Base-by-base conservation (phyloP, 164 flowering plant genomes). In the Macadamia tetraphylla region DNA sequence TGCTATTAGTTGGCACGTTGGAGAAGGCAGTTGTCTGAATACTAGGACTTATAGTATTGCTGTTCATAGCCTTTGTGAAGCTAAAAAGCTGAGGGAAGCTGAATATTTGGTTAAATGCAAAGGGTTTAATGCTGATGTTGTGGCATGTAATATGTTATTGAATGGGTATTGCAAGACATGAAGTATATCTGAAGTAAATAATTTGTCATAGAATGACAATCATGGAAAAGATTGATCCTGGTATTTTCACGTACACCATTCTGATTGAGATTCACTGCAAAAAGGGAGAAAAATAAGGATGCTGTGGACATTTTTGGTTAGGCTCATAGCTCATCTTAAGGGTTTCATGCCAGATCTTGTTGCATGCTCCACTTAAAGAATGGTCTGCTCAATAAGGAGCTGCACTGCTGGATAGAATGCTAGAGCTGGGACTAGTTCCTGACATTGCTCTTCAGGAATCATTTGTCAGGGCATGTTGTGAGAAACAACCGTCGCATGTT, bases 381-480 rank as follows among this genome's bases (percentile, higher is more conserved):
- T 15, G 35, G 57, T 14, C 17, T 29, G 55, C 56, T 67, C 29
- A 10, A 30, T 58, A 43, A 67, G 46, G 44, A 12, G 32, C 40
- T 67, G 35, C 29, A 29, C 49, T 59, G 62, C 44, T 67, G 69
- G 51, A 43, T 29, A 67, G 60, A 46, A 44, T 67, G 70, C 57
- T 67, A 14, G 40, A 10, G 0, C 62, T 58, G 56, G 70, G 70
- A 29, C 9, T 67, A 56, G 58, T 46, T 23, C 56, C 70, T 3
- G 44, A 67, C 46, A 30, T 18, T 48, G 55, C 63, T 15, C 4
- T 67, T 3, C 17, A 57, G 29, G 63, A 59, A 46, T 67, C 63
- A 17, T 7, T 67, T n/a, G 11, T 67, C 53, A 67, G 69, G 48
- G 69, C 69, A 58, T 67, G 30, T 12, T 67, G 69, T 67, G 29